Percentiles rank a stretch among this genome's conserved stretches.
Evolutionary conservation across 176 grass and related monocot species (phyloP).

Genomic region (Carex pumila): DNA sequence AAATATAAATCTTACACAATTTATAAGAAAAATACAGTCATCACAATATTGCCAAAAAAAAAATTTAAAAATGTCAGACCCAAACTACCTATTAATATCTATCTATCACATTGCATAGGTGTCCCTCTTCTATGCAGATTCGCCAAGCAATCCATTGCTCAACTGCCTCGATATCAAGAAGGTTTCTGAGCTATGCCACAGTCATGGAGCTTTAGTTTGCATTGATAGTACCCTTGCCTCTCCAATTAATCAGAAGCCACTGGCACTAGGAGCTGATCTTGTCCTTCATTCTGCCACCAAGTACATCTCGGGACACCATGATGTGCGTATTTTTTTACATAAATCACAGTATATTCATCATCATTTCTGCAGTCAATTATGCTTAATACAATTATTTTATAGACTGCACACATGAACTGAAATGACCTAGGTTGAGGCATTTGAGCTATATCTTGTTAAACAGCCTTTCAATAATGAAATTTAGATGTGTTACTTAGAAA

Average conservation of each 20-base stretch:
- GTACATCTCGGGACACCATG: slow-evolving; percentile 92
- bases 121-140: slow-evolving; percentile 85
- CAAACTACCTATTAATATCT: neutral
- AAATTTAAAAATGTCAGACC: neutral
- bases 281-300: slow-evolving; percentile 97
- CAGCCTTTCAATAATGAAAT: neutral
- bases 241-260: slow-evolving; percentile 93
- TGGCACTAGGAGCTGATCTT: slow-evolving; percentile 74
- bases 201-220: slow-evolving; percentile 82
- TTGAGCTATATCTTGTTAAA: neutral
- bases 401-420: neutral
- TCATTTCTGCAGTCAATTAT: neutral
- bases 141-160: slow-evolving; percentile 95
- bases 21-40: neutral
- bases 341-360: neutral
- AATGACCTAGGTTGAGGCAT: neutral
- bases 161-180: slow-evolving; percentile 84
- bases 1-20: neutral
- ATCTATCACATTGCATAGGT: slow-evolving; percentile 37
- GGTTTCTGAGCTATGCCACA: slow-evolving; percentile 85
- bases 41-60: neutral
- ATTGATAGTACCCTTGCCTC: slow-evolving; percentile 94
- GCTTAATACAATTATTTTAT: neutral
- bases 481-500: neutral
- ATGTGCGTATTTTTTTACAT: slow-evolving; percentile 37